Percentiles rank a stretch among this genome's conserved stretches.
phyloP scores from a whole-genome alignment of 2,329 filamentous ascomycete genomes.

The Sporothrix inflata region DNA sequence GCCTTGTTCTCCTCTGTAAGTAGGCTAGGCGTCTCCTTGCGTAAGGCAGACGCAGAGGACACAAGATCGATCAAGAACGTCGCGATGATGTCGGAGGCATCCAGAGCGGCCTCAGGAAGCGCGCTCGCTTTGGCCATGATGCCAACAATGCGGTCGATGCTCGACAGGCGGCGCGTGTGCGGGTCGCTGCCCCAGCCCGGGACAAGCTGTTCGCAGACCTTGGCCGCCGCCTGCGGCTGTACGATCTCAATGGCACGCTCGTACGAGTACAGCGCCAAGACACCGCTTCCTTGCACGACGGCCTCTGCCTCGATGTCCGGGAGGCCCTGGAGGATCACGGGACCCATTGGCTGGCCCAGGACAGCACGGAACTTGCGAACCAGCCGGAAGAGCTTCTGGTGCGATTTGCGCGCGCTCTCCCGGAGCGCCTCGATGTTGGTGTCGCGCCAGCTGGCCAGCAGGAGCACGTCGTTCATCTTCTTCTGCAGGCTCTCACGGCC shows the following conservation, averaged over 20 bases:
- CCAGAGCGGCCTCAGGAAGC: constrained; percentile 49
- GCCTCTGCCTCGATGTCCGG: constrained; percentile 51
- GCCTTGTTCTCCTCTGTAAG: constrained; percentile 87
- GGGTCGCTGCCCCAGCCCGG: constrained; percentile 44
- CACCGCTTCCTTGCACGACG: constrained; percentile 27
- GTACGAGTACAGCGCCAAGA: constrained; percentile 13
- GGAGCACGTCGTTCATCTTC: constrained; percentile 88
- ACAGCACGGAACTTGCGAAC: constrained; percentile 86
- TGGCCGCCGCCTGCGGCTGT: constrained; percentile 37
- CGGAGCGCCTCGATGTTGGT: constrained; percentile 88
- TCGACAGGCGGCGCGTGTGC: constrained; percentile 67
- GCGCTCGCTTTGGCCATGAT: constrained; percentile 60
- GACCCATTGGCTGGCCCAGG: constrained; percentile 74
- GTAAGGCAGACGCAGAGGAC: constrained; percentile 70
- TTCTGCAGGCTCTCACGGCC: constrained; percentile 82
- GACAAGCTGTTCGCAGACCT: constrained; percentile 43
- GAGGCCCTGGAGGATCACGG: constrained; percentile 62
- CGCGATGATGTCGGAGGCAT: constrained; percentile 63
- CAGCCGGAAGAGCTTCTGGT: constrained; percentile 87
- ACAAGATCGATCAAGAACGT: constrained; percentile 71
- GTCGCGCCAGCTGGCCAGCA: constrained; percentile 96
- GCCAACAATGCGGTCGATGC: constrained; percentile 68
- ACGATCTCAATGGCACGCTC: constrained; percentile 12
- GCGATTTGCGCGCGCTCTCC: constrained; percentile 87
- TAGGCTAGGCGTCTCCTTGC: constrained; percentile 79